Evolutionary conservation across 2,329 filamentous ascomycete species (phyloP), one percentile per base, ranked within the genome.

Genomic region (Colletotrichum aenigma): DNA sequence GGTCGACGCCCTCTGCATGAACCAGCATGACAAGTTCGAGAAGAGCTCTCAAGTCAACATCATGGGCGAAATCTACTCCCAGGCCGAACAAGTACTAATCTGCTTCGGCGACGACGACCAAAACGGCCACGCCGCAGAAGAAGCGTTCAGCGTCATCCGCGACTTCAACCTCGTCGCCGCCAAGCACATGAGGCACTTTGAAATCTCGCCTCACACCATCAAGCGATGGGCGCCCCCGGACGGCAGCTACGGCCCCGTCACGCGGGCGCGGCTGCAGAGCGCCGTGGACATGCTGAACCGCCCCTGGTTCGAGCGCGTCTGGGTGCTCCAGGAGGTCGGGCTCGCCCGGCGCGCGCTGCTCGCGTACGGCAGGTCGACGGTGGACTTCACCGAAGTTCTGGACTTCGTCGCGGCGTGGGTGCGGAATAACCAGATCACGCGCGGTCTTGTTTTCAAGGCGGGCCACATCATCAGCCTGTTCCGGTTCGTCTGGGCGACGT

Each of bases 241-340:
- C 24, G 55, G 55, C n/a, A 28, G 24, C 15, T 43, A 52, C n/a
- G 62, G n/a, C 24, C 3, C 4, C 26, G 58, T 30, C 1, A n/a
- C 58, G 26, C 6, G 28, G 7, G 28, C 18, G 13, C 58, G 58
- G 30, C 58, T 61, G 18, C 30, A n/a, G 16, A 28, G 26, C 58
- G 58, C 58, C 30, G 58, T 61, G 58, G 26, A 32, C 12, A 61
- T 34, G 26, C 26, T 61, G 26, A 61, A 61, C 15, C 24, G 62
- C 6, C 61, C 68, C 16, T 75, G 69, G 69, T 75, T 71, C 67
- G 36, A n/a, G n/a, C 61, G 73, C 28, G 52, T 66, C 18, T 75
- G 73, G 73, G 70, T 75, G 8, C 21, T 71, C 9, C 73, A 75
- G 38, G 73, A 75, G 48, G 36, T 72, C 4, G 56, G 58, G 2